A percentile compares a stretch with the other conserved stretches of the same genome.
phyloP scores from a whole-genome alignment of 345 rosid genomes.

The Salix brachista region DNA sequence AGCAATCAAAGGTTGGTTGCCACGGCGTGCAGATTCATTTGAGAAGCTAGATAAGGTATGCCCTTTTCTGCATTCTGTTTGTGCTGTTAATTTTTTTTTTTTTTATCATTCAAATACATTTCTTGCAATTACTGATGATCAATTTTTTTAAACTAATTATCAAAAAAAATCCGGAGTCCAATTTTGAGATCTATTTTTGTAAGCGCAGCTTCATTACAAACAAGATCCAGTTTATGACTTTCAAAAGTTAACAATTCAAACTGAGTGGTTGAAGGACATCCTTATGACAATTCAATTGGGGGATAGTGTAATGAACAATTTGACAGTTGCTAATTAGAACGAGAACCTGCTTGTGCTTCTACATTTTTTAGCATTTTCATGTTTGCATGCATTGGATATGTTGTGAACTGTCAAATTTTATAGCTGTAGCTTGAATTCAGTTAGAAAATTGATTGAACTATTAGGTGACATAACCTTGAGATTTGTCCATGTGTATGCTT shows the following conservation, averaged over 20 bases:
- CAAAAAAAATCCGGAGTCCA: neutral
- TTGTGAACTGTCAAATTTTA: neutral
- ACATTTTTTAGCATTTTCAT: neutral
- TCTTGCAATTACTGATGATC: neutral
- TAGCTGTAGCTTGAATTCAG: neutral
- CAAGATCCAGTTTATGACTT: neutral
- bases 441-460: neutral
- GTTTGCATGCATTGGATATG: neutral
- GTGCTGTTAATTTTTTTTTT: neutral
- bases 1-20: conserved; percentile 94
- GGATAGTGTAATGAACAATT: neutral
- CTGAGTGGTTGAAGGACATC: neutral
- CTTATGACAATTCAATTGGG: neutral
- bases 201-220: neutral
- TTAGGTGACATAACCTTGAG: neutral
- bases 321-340: neutral
- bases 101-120: neutral
- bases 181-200: neutral
- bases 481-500: neutral
- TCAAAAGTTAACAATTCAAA: neutral
- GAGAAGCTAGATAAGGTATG: conserved; percentile 93
- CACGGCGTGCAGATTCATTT: conserved; percentile 93
- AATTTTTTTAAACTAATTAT: neutral
- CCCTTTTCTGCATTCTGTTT: conserved; percentile 22
- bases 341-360: neutral